These are phyloP conservation scores for Tetragonia tetragonoides DNA, from an alignment of 148 eudicot species.

Conservation along the genomic window DNA sequence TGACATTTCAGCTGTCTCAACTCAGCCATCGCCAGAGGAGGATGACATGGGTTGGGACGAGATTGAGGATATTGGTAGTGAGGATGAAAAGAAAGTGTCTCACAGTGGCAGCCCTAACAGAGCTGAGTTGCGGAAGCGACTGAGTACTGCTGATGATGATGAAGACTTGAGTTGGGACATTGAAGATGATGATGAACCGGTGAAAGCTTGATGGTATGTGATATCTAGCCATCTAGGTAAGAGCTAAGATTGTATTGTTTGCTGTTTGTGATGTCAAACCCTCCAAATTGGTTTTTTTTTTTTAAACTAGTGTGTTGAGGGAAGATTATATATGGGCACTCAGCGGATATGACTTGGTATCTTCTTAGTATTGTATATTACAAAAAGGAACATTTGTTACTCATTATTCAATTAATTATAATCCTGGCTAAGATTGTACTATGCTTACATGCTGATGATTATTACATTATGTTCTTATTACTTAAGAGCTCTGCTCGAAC, in stretches of 20 bases:
- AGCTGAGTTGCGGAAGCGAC: slow-evolving; percentile 48
- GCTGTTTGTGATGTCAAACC: not conserved
- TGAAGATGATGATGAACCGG: slow-evolving; percentile 40
- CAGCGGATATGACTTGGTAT: not conserved
- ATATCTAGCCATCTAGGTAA: not conserved
- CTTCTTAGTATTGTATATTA: not conserved
- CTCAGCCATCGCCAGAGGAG: slow-evolving; percentile 49
- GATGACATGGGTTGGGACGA: slow-evolving; percentile 88
- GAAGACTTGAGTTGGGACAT: slow-evolving; percentile 47
- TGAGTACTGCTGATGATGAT: slow-evolving; percentile 36
- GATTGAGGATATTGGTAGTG: slow-evolving; percentile 50
- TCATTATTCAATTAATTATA: not conserved
- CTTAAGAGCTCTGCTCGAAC: not conserved
- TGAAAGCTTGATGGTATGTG: not conserved
- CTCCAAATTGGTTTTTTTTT: not conserved
- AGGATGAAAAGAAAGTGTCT: slow-evolving; percentile 36
- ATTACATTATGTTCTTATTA: not conserved
- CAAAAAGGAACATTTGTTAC: not conserved
- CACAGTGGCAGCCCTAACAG: slow-evolving; percentile 34
- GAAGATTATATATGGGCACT: not conserved
- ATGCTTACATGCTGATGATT: not conserved
- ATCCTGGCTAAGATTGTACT: not conserved
- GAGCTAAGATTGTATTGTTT: not conserved
- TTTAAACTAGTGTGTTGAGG: not conserved
- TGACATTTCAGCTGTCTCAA: slow-evolving; percentile 55